Base-by-base conservation (phyloP, 2,329 filamentous ascomycete genomes). In the Dendrostoma leiphaemia region DNA sequence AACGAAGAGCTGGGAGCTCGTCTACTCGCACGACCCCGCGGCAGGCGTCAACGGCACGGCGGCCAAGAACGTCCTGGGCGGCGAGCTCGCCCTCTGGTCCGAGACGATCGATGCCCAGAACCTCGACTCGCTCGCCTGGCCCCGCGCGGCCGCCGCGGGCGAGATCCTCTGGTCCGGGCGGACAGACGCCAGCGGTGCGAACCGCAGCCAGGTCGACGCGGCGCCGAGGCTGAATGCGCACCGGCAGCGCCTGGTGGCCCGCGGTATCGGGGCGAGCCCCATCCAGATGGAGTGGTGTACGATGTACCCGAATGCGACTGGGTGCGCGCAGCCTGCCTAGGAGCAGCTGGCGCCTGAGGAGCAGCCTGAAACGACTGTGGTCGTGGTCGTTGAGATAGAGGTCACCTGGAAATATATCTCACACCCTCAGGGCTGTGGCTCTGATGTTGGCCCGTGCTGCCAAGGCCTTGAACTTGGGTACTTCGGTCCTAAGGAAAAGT, bases 141-240 rank as follows among this genome's bases (percentile, higher is more conserved):
- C 91, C 7, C 79, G 91, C 6, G 84, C 83, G 1, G 81, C 80
- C 48, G 90, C 89, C 0, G 88, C 86, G 0, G 89, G 81, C 24
- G 91, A 95, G 72, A 84, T 92, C 1, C 77, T 93, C 44, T 96
- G 91, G 91, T 89, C 84, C 37, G 90, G 90, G 48, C 72, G 79
- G 51, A 80, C 81, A 56, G 88, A 92, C 65, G 78, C 74, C 2
- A 67, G 75, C 15, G 88, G 89, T 2, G 71, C 81, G 65, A 91
- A 91, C 69, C 76, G 90, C 49, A 88, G 83, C 58, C 86, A 90
- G 73, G 73, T 89, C 54, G 82, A 85, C 34, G 89, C 88, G 9
- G 80, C 79, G 40, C 86, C 86, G 12, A 74, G 91, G 47, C 70
- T 95, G 65, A 82, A 82, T 44, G 88, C 91, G 74, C 84, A 90